A percentile compares a stretch with the other conserved stretches of the same genome.
These are phyloP conservation scores for Leptographium galeiforme DNA, from an alignment of 2,329 filamentous ascomycete species.

Conservation along the genomic window DNA sequence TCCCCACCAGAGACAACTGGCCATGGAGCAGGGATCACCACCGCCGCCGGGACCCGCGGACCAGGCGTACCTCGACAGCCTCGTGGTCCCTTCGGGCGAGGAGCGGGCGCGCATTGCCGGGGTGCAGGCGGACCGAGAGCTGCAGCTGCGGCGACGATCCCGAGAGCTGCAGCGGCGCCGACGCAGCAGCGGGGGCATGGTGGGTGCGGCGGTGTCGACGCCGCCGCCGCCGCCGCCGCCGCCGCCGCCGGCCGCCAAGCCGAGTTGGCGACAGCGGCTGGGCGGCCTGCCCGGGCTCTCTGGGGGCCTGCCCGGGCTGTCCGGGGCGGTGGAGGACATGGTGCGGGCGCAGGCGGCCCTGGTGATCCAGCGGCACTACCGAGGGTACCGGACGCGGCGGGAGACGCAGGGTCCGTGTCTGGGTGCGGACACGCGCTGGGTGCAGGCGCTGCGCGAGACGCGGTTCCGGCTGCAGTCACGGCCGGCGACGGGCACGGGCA, in stretches of 20 bases:
- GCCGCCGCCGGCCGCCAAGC: neutral
- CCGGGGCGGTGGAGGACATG: slow-evolving; percentile 7
- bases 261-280: slow-evolving; percentile 1
- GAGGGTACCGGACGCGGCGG: slow-evolving; percentile 60
- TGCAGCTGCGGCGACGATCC: slow-evolving; percentile 27
- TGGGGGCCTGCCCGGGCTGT: no score
- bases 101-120: slow-evolving; percentile 34
- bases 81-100: slow-evolving; percentile 30
- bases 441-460: slow-evolving; percentile 48
- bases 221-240: neutral
- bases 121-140: slow-evolving; percentile 34
- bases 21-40: no score
- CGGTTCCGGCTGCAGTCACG: slow-evolving; percentile 38
- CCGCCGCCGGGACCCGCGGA: slow-evolving; percentile 11
- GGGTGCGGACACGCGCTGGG: slow-evolving; percentile 58
- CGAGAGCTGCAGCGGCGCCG: slow-evolving; percentile 18
- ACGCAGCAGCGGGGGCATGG: neutral
- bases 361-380: slow-evolving; percentile 58
- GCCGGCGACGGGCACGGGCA: slow-evolving; percentile 16
- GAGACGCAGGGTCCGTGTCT: slow-evolving; percentile 57
- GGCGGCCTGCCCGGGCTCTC: neutral
- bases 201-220: neutral
- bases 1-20: no score
- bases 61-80: slow-evolving; percentile 36
- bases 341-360: slow-evolving; percentile 32